A percentile compares a stretch with the other conserved stretches of the same genome.
phyloP scores from a whole-genome alignment of 202 grass and related monocot genomes.

The Elaeis oleifera region DNA sequence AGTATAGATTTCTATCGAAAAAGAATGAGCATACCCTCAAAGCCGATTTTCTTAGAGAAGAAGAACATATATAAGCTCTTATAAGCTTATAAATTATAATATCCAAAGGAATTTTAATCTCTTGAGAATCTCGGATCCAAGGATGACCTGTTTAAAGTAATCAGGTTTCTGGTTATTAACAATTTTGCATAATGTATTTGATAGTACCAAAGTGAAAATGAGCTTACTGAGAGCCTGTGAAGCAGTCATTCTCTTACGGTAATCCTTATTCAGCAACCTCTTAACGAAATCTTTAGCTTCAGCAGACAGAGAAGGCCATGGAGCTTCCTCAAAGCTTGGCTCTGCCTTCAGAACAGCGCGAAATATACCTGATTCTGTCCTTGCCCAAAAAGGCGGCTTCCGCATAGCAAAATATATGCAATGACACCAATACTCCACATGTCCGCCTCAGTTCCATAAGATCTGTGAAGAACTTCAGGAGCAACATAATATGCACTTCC shows the following conservation, averaged over 20 bases:
- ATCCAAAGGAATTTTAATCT: conserved; percentile 75
- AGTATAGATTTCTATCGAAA: too few relatives aligned
- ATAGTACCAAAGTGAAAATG: conserved; percentile 12
- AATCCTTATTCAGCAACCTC: conserved; percentile 85
- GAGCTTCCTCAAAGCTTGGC: conserved; percentile 75
- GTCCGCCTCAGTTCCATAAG: conserved; percentile 91
- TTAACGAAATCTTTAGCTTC: conserved; percentile 80
- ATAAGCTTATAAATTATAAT: conserved; percentile 83
- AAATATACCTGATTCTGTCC: conserved; percentile 85
- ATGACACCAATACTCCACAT: conserved; percentile 99
- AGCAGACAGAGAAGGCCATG: conserved; percentile 68
- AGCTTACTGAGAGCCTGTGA: conserved; percentile 80
- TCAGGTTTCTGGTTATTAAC: conserved; percentile 11
- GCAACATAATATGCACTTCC: conserved; percentile 99
- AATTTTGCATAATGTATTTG: conserved; percentile 9
- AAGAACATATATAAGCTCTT: conserved; percentile 85
- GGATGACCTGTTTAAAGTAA: conserved; percentile 59
- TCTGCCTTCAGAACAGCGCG: conserved; percentile 79
- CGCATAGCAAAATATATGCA: conserved; percentile 87
- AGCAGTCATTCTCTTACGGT: conserved; percentile 89
- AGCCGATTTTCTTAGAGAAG: conserved; percentile 76
- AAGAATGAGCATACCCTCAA: conserved; percentile 48
- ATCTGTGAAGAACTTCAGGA: conserved; percentile 82
- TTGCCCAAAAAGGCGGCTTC: conserved; percentile 88
- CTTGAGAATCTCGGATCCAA: conserved; percentile 54